A percentile compares a stretch with the other conserved stretches of the same genome.
These are phyloP conservation scores for Blastosporella zonata DNA, from an alignment of 1,284 basidiomycete species.

Conservation along the genomic window DNA sequence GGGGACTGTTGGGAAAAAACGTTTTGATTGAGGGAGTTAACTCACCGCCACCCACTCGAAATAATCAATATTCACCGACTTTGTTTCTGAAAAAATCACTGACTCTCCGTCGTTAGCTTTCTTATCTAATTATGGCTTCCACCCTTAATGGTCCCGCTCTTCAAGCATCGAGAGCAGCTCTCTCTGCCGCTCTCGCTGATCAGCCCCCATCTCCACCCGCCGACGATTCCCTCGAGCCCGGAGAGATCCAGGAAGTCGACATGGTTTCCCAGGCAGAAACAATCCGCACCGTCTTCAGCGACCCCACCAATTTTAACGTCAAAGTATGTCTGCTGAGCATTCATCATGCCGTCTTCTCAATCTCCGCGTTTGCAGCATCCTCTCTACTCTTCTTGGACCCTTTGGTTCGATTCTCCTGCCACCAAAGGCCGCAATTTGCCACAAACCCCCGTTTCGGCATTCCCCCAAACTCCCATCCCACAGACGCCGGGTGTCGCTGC, in stretches of 20 bases:
- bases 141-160: constrained; percentile 60
- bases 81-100: constrained; percentile 12
- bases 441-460: constrained; percentile 77
- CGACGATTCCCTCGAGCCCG: constrained; percentile 53
- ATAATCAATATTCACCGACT: constrained; percentile 12
- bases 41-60: constrained; percentile 11
- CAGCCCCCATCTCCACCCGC: constrained; percentile 38
- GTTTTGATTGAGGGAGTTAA: constrained; percentile 9
- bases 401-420: constrained; percentile 94
- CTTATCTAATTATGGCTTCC: constrained; percentile 32
- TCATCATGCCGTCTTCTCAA: constrained; percentile 13
- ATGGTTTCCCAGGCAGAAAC: constrained; percentile 79
- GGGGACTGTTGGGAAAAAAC: constrained; percentile 18
- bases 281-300: constrained; percentile 88
- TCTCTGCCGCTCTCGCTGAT: constrained; percentile 65
- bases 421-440: constrained; percentile 86
- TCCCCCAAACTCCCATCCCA: constrained; percentile 70
- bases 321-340: constrained; percentile 52
- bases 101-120: not conserved
- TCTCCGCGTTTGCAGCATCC: constrained; percentile 64
- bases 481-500: constrained; percentile 67
- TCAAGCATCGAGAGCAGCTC: constrained; percentile 72
- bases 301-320: constrained; percentile 88
- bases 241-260: constrained; percentile 77
- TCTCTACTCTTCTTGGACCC: constrained; percentile 90